Evolutionary conservation across 1,139 yeast species (phyloP), one percentile per base, ranked within the genome.

Genomic region (Trichomonascaceae sp.): DNA sequence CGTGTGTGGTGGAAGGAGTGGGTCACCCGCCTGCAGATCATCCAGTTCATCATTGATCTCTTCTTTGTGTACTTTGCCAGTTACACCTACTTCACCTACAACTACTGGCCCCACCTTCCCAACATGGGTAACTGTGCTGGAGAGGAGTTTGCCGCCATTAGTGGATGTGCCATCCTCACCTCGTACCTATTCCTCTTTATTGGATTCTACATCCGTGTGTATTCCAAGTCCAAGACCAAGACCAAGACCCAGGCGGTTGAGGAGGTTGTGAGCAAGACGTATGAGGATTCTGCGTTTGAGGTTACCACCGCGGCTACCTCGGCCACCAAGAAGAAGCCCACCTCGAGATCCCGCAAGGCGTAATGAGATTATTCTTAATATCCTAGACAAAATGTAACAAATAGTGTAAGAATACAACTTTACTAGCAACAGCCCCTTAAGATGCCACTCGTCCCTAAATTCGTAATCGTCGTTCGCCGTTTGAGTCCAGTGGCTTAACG

Each of bases 1-100:
- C 76, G 89, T 50, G 96, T 89, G 39, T 87, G 97, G 97, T 89
- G 98, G 98, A 89, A 89, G 64, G 94, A 87, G 64, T 89, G 96
- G 96, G 96, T 89, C 48, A 89, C 98, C 34, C 73, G 94, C 47
- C 76, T 82, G 70, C 98, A 89, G 67, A 89, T 89, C 62, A 71
- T 81, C 51, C 98, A 89, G 65, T 89, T 89, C 53, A 66, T 89
- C 51, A 69, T 89, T 52, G 98, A 89, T 59, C 71, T 89, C 56
- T 74, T 71, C 30, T 85, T 85, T 55, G 93, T 87, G 45, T 87
- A 85, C 67, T 82, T 81, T 57, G 95, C 95, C 37, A 77, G 94
- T 37, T 87, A 82, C 67, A 59, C 64, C 33, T 64, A 67, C 46
- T 57, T 59, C 39, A 52, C 60, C 32, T 42, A 47, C 39, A 55